phyloP scores from a whole-genome alignment of 495 filamentous ascomycete species.

The Aspergillus egyptiacus region DNA sequence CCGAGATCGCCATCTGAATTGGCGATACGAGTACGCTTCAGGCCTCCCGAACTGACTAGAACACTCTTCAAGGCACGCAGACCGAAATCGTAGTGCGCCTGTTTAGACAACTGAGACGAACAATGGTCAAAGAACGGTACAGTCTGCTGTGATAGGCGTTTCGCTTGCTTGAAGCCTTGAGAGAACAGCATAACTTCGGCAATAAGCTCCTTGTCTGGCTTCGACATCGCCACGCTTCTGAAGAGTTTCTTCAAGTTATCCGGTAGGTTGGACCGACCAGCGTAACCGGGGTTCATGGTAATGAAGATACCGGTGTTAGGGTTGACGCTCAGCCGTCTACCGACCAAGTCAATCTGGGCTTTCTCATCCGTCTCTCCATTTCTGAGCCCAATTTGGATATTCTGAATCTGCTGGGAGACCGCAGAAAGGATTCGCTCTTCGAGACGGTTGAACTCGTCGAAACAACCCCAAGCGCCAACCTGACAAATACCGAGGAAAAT shows the following conservation, averaged over 20 bases:
- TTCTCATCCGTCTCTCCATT: constrained; percentile 70
- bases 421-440: constrained; percentile 96
- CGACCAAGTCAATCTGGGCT: constrained; percentile 86
- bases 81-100: constrained; percentile 98
- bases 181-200: constrained; percentile 99
- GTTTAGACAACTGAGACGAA: constrained; percentile 72
- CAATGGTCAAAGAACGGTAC: constrained; percentile 98
- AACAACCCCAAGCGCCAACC: constrained; percentile 98
- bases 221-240: constrained; percentile 98
- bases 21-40: constrained; percentile 79
- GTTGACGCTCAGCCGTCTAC: constrained; percentile 80
- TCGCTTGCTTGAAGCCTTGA: constrained; percentile 95
- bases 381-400: constrained; percentile 92
- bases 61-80: constrained; percentile 97
- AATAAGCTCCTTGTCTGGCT: constrained; percentile 98
- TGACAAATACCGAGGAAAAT: constrained; percentile 99
- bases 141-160: constrained; percentile 83
- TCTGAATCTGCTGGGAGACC: constrained; percentile 97
- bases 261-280: constrained; percentile 92
- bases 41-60: constrained; percentile 88
- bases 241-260: constrained; percentile 99
- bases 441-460: constrained; percentile 98
- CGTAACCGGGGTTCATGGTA: constrained; percentile 99
- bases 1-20: constrained; percentile 50
- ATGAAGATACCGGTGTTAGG: constrained; percentile 97